Conservation (phyloP, 441 rosid genomes). For the Corymbia calophylla region DNA sequence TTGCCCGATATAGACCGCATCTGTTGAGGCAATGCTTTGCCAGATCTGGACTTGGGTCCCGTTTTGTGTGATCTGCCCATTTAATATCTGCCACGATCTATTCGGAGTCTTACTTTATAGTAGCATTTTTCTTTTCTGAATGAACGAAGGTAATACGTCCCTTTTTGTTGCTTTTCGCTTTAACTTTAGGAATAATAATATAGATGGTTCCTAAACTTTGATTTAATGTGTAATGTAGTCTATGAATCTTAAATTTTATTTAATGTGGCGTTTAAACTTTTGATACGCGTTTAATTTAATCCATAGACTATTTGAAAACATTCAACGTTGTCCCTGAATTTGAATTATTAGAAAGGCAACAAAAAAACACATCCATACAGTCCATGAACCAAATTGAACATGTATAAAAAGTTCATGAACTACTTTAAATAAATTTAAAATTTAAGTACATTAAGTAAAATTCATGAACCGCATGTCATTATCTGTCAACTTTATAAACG, state of each 20-base stretch:
- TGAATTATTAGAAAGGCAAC: accelerated
- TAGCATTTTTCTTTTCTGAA: background rate
- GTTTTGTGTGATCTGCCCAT: background rate
- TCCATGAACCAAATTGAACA: no score
- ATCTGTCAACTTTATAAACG: background rate
- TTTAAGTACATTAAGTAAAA: no score
- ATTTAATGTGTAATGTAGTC: accelerated
- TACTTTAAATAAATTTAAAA: no score
- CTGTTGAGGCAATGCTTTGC: background rate
- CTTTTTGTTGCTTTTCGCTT: background rate
- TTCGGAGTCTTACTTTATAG: background rate
- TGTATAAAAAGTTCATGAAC: no score
- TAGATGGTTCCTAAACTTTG: no score
- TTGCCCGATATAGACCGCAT: background rate
- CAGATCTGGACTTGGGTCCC: background rate
- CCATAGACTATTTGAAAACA: accelerated
- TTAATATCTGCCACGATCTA: background rate
- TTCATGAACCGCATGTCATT: no score
- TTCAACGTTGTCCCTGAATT: no score
- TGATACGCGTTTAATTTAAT: no score
- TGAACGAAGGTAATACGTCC: background rate
- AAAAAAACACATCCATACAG: no score
- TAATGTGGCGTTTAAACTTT: no score
- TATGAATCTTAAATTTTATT: no score
- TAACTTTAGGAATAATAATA: no score